These are phyloP conservation scores for Microbotryomycetes sp. DNA, from an alignment of 1,284 basidiomycete genomes.

Conservation along the genomic window DNA sequence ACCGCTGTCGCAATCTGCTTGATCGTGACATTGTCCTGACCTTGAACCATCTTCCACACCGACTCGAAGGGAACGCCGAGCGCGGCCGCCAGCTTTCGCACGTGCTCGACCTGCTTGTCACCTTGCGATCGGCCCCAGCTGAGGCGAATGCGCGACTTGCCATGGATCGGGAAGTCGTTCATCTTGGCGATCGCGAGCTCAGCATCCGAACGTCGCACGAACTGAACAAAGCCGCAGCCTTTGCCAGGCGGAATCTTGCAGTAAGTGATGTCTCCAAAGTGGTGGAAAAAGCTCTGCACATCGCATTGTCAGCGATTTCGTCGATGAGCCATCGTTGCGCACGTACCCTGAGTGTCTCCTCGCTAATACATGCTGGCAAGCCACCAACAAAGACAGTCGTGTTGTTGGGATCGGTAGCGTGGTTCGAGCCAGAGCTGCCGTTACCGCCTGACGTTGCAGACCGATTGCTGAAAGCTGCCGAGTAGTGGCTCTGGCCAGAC, in stretches of 20 bases:
- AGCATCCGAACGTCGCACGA: conserved; percentile 81
- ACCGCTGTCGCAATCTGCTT: conserved; percentile 36
- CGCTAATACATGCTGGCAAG: conserved; percentile 71
- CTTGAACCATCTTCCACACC: conserved; percentile 36
- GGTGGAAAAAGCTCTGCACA: conserved; percentile 60
- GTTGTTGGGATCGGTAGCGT: conserved; percentile 72
- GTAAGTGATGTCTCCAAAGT: conserved; percentile 86
- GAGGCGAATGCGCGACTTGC: conserved; percentile 70
- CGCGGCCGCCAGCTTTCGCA: conserved; percentile 34
- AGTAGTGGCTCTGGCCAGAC: neutral
- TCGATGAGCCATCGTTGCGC: neutral
- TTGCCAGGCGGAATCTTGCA: conserved; percentile 94
- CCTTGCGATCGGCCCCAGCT: conserved; percentile 83
- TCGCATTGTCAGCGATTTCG: neutral
- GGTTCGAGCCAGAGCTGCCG: conserved; percentile 47
- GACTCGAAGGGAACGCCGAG: conserved; percentile 35
- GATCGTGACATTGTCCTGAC: conserved; percentile 35
- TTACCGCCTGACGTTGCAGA: conserved; percentile 1
- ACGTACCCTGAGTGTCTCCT: conserved; percentile 65
- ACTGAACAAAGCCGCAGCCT: conserved; percentile 93
- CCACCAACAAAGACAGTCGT: conserved; percentile 90
- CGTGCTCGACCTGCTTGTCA: conserved; percentile 38
- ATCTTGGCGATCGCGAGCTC: conserved; percentile 88
- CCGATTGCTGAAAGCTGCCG: neutral
- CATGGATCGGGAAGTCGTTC: conserved; percentile 90